These are phyloP conservation scores for Pythium utonaiense DNA, from an alignment of 352 stramenopile species.

Conservation along the genomic window DNA sequence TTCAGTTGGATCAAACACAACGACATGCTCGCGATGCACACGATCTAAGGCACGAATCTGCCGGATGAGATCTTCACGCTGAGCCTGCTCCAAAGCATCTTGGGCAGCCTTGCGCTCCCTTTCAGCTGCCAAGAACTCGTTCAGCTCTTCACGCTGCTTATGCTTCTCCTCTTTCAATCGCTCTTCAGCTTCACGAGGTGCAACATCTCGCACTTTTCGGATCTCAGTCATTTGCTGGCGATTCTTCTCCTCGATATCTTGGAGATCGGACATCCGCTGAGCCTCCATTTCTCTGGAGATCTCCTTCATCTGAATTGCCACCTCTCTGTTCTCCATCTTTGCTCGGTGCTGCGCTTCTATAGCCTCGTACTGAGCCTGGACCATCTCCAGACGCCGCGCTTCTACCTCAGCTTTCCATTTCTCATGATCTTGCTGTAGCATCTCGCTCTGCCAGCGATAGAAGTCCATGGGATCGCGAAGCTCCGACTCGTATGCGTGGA, in stretches of 20 bases:
- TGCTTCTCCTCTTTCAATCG: slow-evolving; percentile 58
- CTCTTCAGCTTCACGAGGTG: slow-evolving; percentile 73
- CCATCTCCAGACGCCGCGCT: slow-evolving; percentile 74
- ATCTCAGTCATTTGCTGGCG: slow-evolving; percentile 54
- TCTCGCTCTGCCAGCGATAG: slow-evolving; percentile 87
- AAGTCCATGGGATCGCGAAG: slow-evolving; percentile 90
- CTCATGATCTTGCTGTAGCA: slow-evolving; percentile 77
- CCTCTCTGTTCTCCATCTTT: slow-evolving; percentile 75
- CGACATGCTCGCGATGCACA: slow-evolving; percentile 76
- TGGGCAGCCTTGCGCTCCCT: slow-evolving; percentile 52
- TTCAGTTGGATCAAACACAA: slow-evolving; percentile 89
- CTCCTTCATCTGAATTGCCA: slow-evolving; percentile 77
- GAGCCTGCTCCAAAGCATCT: slow-evolving; percentile 61
- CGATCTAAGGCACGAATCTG: slow-evolving; percentile 80
- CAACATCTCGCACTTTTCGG: slow-evolving; percentile 73
- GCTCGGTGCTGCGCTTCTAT: slow-evolving; percentile 63
- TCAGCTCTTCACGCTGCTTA: slow-evolving; percentile 56
- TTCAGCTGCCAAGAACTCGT: slow-evolving; percentile 58
- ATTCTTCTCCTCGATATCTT: slow-evolving; percentile 49
- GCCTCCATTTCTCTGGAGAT: slow-evolving; percentile 61
- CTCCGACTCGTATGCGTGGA: slow-evolving; percentile 88
- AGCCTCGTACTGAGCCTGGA: slow-evolving; percentile 78
- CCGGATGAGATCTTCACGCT: slow-evolving; percentile 83
- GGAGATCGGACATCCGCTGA: slow-evolving; percentile 59
- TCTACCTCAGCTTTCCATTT: slow-evolving; percentile 71